These are phyloP conservation scores for Sporisorium reilianum DNA, from an alignment of 1,284 basidiomycete genomes.

Conservation along the genomic window DNA sequence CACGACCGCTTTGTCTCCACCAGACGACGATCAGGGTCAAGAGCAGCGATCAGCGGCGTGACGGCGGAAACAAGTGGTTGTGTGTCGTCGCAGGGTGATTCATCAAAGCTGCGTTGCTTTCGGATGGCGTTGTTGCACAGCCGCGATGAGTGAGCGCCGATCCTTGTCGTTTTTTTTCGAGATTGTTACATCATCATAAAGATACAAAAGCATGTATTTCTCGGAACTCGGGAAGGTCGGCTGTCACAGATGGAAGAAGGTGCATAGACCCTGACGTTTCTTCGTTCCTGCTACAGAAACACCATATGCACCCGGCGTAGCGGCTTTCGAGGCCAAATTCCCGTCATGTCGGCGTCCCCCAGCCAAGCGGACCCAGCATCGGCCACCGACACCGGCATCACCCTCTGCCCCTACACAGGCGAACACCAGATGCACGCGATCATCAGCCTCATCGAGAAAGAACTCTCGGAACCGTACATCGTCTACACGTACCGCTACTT, in stretches of 20 bases:
- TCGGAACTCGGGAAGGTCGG: not conserved
- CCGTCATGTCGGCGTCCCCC: not conserved
- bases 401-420: slow-evolving; percentile 79
- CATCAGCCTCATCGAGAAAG: slow-evolving; percentile 63
- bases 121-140: not conserved
- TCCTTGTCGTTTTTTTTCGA: not conserved
- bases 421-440: slow-evolving; percentile 72
- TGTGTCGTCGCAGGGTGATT: no score
- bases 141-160: slow-evolving; percentile 9
- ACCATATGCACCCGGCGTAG: no score
- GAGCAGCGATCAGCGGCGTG: not conserved
- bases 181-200: not conserved
- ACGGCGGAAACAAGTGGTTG: no score
- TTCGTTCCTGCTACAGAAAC: not conserved
- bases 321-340: no score
- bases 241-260: slow-evolving; percentile 2
- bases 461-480: slow-evolving; percentile 89
- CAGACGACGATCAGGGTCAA: not conserved
- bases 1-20: no score
- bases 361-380: not conserved
- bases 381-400: slow-evolving; percentile 70
- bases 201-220: not conserved
- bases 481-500: slow-evolving; percentile 80
- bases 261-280: not conserved
- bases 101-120: not conserved